Evolutionary conservation across 805 yeast genomes (phyloP), one percentile per base, ranked within the genome.

Genomic region (Candida insectorum): DNA sequence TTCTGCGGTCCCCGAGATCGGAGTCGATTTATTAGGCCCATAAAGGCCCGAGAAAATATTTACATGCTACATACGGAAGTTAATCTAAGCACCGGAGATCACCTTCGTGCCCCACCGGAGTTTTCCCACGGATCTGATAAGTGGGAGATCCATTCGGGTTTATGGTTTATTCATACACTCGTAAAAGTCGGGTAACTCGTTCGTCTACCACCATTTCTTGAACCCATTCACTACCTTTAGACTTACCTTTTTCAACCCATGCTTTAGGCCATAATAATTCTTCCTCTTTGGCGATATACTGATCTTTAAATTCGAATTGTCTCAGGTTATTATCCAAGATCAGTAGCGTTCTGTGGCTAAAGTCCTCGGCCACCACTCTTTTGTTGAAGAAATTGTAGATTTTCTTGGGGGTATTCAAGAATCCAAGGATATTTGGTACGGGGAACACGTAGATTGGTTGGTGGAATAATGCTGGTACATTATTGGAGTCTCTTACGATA

Each of bases 141-240:
- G n/a, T n/a, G n/a, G n/a, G n/a, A n/a, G n/a, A n/a, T n/a, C n/a
- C n/a, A n/a, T n/a, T n/a, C n/a, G n/a, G n/a, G n/a, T n/a, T n/a
- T n/a, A n/a, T n/a, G n/a, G 11, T 20, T 11, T 29, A 34, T 28
- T 62, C 68, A 44, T 48, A 79, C 6, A 77, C 77, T 42, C 66
- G 62, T 56, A 86, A 53, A 34, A 75, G 58, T 16, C 59, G 53
- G 8, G 71, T 56, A 12, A 91, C 76, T 39, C 95, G 65, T 6
- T 75, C 77, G 52, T 91, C 97, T 18, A 75, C 75, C 6, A 53
- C 65, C 29, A 89, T 62, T 17, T 82, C 89, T 50, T 79, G 78
- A 35, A 81, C 78, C 98, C 98, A 91, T 54, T 91, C 97, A 43
- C 95, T 82, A 25, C 75, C 63, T 44, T 77, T 81, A 33, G 77